Base-by-base conservation (phyloP, 805 yeast species). In the Trichomonascus vanleenenianus region DNA sequence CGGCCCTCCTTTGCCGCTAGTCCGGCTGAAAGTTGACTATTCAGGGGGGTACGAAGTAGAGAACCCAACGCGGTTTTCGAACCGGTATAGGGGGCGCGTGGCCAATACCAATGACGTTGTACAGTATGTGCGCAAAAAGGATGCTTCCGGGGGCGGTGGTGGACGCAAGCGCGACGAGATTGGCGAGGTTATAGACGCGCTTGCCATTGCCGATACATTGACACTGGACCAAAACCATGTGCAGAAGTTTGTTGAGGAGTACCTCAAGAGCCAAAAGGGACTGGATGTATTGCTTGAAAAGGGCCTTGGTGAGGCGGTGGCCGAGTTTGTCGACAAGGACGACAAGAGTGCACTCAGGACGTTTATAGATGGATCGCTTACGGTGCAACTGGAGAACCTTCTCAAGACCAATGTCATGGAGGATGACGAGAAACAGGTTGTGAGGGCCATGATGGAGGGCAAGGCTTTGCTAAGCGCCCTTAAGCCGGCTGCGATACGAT, bases 51-150 rank as follows among this genome's bases (percentile, higher is more conserved):
- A 76, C 57, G 96, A 88, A 54, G 87, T 93, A 14, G 97, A 89
- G 57, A 91, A 89, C 57, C 85, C 95, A 0, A 71, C 94, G 43
- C 67, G 96, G 51, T 86, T 93, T 51, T 86, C 96, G 12, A 87
- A 89, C 57, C 69, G 86, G 56, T 93, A 91, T 69, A 95, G 85
- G 4, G 96, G 96, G 0, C 72, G 72, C 50, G 93, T 91, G 1
- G 98, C 97, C 3, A 93, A 93, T 61, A 78, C 81, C n/a, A 82
- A 85, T 56, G 94, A 88, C 56, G 85, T 89, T 7, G 76, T 91
- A 2, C 80, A 78, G 40, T 83, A 84, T 59, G 76, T 77, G 57
- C 74, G 77, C 58, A 76, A 73, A 52, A 69, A 70, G 57, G 61
- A 70, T 39, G 46, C 52, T 31, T 27, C 40, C 14, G 32, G 20